These are phyloP conservation scores for Fusarium sp. DNA, from an alignment of 2,329 filamentous ascomycete genomes.

Conservation along the genomic window DNA sequence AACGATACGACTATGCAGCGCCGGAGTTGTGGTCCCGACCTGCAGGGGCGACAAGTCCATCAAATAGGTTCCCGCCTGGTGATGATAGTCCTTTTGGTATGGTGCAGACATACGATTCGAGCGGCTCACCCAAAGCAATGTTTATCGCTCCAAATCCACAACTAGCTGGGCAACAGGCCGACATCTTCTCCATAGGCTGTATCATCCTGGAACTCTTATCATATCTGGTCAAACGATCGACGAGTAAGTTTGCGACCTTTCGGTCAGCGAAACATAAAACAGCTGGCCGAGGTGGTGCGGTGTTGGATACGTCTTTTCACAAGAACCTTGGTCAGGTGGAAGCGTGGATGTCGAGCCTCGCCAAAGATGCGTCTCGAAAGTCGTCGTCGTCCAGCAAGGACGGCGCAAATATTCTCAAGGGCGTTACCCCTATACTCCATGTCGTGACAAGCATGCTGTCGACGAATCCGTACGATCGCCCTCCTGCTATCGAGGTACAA, in stretches of 20 bases:
- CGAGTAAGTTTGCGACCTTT: constrained; percentile 75
- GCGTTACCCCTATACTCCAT: constrained; percentile 67
- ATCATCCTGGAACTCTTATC: constrained; percentile 80
- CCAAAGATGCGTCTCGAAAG: constrained; percentile 70
- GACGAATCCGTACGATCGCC: constrained; percentile 66
- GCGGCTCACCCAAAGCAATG: constrained; percentile 51
- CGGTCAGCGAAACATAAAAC: constrained; percentile 76
- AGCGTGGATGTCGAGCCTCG: constrained; percentile 75
- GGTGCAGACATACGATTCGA: constrained; percentile 50
- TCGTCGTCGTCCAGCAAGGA: constrained; percentile 53
- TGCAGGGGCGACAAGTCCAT: constrained; percentile 53
- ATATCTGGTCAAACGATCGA: constrained; percentile 77
- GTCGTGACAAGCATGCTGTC: constrained; percentile 70
- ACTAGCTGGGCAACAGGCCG: constrained; percentile 71
- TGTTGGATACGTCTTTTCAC: constrained; percentile 80
- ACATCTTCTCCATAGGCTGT: constrained; percentile 81
- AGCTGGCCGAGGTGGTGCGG: constrained; percentile 70
- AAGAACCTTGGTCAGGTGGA: constrained; percentile 78
- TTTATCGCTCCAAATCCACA: constrained; percentile 59
- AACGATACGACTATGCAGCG: constrained; percentile 80
- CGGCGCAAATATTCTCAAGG: constrained; percentile 64
- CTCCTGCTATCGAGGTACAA: constrained; percentile 67
- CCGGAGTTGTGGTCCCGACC: constrained; percentile 74
- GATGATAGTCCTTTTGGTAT: constrained; percentile 57
- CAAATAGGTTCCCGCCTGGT: constrained; percentile 55